Percentiles rank a stretch among this genome's conserved stretches.
Evolutionary conservation across 2,329 filamentous ascomycete species (phyloP).

Genomic region (Colletotrichum sp.): DNA sequence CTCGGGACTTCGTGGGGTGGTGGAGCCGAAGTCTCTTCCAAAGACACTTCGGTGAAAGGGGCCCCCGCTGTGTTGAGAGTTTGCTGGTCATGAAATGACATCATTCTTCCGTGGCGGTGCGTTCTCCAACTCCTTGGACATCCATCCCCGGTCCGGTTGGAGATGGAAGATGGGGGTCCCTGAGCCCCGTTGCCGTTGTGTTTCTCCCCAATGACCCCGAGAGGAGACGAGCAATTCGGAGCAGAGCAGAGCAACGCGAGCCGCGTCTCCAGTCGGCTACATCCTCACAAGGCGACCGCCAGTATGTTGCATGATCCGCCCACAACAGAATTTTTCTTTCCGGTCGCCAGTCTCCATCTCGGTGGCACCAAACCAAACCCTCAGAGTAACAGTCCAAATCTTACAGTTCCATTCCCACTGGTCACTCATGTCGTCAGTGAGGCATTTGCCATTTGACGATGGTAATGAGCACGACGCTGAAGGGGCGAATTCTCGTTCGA

Average conservation of each 20-base stretch:
- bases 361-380: slow-evolving; percentile 1
- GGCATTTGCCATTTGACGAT: slow-evolving; percentile 14
- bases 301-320: neutral
- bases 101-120: slow-evolving; percentile 17
- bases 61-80: neutral
- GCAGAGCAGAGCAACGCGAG: neutral
- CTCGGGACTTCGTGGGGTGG: slow-evolving; percentile 2
- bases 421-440: slow-evolving; percentile 12
- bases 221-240: neutral
- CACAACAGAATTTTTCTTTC: neutral
- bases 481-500: neutral
- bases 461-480: neutral
- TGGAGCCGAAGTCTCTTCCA: neutral
- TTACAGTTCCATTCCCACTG: slow-evolving; percentile 11
- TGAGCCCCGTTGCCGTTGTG: neutral
- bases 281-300: neutral
- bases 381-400: neutral
- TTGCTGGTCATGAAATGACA: slow-evolving; percentile 6
- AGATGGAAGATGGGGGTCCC: neutral
- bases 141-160: slow-evolving; percentile 6
- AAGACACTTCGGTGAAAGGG: slow-evolving; percentile 2
- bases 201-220: neutral
- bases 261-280: neutral
- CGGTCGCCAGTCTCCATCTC: neutral
- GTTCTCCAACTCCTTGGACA: neutral